These are phyloP conservation scores for Dendrothele bispora DNA, from an alignment of 768 basidiomycete genomes.

Conservation along the genomic window DNA sequence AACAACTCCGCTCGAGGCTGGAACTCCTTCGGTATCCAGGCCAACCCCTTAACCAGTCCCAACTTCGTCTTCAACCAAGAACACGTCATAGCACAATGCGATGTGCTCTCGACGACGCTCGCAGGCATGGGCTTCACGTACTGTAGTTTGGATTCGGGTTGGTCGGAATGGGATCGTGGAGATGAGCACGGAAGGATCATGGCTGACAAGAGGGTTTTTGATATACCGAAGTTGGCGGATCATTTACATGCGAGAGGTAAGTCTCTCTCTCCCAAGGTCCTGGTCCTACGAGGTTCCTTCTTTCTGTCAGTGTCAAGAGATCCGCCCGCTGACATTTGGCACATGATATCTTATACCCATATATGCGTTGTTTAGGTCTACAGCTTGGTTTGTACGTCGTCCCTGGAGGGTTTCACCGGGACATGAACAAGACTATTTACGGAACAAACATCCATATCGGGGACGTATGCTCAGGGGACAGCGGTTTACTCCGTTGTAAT, in stretches of 20 bases:
- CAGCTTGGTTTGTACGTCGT: constrained; percentile 8
- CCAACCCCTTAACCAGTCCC: constrained; percentile 3
- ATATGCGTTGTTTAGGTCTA: background rate
- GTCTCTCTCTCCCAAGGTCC: too few relatives aligned
- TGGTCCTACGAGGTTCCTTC: too few relatives aligned
- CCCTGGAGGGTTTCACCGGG: constrained; percentile 5
- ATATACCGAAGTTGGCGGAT: constrained; percentile 6
- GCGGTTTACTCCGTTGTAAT: constrained; percentile 7
- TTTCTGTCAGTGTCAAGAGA: too few relatives aligned
- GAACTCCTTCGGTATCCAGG: constrained; percentile 11
- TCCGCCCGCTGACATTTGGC: too few relatives aligned
- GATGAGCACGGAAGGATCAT: constrained; percentile 9
- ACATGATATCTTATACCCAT: too few relatives aligned
- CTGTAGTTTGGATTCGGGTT: constrained; percentile 11
- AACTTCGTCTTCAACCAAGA: constrained; percentile 7
- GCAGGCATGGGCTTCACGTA: constrained; percentile 5
- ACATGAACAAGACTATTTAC: constrained; percentile 7
- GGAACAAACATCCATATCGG: constrained; percentile 8
- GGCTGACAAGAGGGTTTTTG: constrained; percentile 3
- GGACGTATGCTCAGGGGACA: constrained; percentile 7
- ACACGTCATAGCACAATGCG: constrained; percentile 5
- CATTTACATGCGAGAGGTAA: constrained; percentile 8
- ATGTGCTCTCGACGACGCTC: constrained; percentile 7
- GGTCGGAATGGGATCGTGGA: constrained; percentile 7
- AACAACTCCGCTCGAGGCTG: constrained; percentile 6